A percentile compares a stretch with the other conserved stretches of the same genome.
phyloP scores from a whole-genome alignment of 495 filamentous ascomycete species.

The Pyrenula aspistea region DNA sequence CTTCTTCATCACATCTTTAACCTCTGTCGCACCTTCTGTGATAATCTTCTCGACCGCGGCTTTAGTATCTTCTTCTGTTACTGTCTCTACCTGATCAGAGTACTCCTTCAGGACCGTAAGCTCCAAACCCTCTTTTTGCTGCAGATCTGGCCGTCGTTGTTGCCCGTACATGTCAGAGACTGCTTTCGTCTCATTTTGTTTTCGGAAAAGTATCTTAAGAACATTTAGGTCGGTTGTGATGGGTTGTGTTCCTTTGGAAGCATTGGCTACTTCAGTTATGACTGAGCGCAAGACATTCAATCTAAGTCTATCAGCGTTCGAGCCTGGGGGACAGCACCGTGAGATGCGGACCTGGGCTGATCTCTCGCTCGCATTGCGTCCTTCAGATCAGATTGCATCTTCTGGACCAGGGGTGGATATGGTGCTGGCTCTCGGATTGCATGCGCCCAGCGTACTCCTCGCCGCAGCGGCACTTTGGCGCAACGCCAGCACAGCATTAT shows the following conservation, averaged over 20 bases:
- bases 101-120: constrained; percentile 45
- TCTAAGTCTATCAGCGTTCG: constrained; percentile 13
- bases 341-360: constrained; percentile 26
- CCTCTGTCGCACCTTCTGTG: constrained; percentile 4
- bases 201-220: constrained; percentile 45
- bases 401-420: constrained; percentile 33
- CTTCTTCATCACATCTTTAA: constrained; percentile 20
- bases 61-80: constrained; percentile 36
- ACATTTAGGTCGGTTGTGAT: constrained; percentile 47
- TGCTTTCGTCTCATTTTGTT: constrained; percentile 29
- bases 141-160: constrained; percentile 41
- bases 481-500: not conserved
- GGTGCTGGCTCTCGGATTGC: constrained; percentile 25
- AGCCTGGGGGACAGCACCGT: not conserved
- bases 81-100: constrained; percentile 35
- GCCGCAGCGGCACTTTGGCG: not conserved
- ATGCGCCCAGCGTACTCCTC: constrained; percentile 3
- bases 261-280: constrained; percentile 51
- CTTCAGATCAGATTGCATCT: constrained; percentile 46
- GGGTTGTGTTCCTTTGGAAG: constrained; percentile 44
- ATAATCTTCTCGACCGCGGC: constrained; percentile 30
- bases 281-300: constrained; percentile 47
- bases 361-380: constrained; percentile 51
- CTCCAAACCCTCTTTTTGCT: constrained; percentile 45
- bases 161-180: constrained; percentile 39